Evolutionary conservation across 2,329 filamentous ascomycete genomes (phyloP), one percentile per base, ranked within the genome.

Genomic region (Achaetomium macrosporum): DNA sequence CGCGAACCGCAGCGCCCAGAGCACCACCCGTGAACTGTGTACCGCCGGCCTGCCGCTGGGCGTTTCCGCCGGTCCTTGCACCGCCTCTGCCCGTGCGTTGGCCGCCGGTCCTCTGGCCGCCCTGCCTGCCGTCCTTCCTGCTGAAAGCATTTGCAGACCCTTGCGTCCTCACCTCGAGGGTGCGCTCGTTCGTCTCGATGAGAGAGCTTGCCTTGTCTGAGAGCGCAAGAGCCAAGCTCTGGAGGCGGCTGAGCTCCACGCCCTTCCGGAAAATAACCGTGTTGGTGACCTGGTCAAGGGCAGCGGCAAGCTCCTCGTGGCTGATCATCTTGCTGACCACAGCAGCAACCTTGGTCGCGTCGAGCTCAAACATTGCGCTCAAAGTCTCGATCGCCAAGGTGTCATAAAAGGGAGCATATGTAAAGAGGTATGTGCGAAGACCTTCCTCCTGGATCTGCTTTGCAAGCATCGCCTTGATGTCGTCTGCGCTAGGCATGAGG

Each of bases 231-330:
- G 95, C 91, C 66, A 99, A 79, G 70, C 89, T 96, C 76, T 99
- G 93, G 60, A 99, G 83, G 63, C 95, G 85, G 67, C 90, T 96
- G 60, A 99, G 83, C 79, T 99, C 95, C 58, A 99, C 93, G 55
- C 93, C 95, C 84, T 99, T 97, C 73, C 93, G 87, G 88, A 99
- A 99, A 75, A 97, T 93, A 73, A 99, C 90, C 47, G 90, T 95
- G 62, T 88, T 85, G 66, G 95, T 96, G 73, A 99, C 92, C 75
- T 99, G 93, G 76, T 99, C 95, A 29, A 99, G 83, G 36, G 93
- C 95, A 41, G 93, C 93, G 10, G 88, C 89, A 46, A 99, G 85
- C 73, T 99, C 93, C 74, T 99, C 93, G 76, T 99, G 93, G 65
- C 90, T 95, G 71, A 99, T 97, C 93, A 99, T 99, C 78, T 95